Conservation (phyloP, 202 grass and related monocot species). For the Digitaria exilis region DNA sequence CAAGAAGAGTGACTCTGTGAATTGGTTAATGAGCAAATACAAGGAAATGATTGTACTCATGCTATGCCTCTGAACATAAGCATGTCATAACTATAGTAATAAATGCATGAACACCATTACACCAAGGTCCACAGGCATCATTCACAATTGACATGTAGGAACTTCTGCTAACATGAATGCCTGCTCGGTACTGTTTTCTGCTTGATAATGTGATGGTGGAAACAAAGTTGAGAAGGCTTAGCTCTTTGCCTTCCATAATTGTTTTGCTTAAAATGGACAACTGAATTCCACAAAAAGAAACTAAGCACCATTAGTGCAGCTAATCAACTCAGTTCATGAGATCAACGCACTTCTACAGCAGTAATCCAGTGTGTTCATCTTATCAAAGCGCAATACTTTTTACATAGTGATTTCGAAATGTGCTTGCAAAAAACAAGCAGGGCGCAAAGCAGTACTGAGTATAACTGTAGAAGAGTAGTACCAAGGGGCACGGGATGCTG, state of each 20-base stretch:
- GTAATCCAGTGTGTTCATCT: neutral
- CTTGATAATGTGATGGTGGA: neutral
- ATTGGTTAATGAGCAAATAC: neutral
- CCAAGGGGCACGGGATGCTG: conserved; percentile 49
- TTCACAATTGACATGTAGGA: neutral
- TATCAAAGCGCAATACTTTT: neutral
- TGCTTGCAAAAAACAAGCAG: neutral
- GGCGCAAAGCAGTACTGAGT: neutral
- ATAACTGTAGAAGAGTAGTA: conserved; percentile 46
- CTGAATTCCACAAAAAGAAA: conserved; percentile 1
- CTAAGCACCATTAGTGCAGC: neutral
- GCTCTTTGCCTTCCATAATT: neutral
- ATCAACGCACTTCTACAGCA: neutral
- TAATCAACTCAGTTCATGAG: neutral
- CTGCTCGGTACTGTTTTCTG: neutral
- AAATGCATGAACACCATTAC: conserved; percentile 1
- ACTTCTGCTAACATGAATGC: conserved; percentile 1
- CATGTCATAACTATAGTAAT: conserved; percentile 8
- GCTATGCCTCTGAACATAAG: neutral
- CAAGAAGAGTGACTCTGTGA: neutral
- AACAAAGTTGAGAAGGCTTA: conserved; percentile 26
- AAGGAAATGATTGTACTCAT: neutral
- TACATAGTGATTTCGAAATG: too few species aligned
- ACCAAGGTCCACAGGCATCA: neutral
- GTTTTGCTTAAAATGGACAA: neutral